These are phyloP conservation scores for Calonectria hongkongensis DNA, from an alignment of 2,329 filamentous ascomycete species.

Conservation along the genomic window DNA sequence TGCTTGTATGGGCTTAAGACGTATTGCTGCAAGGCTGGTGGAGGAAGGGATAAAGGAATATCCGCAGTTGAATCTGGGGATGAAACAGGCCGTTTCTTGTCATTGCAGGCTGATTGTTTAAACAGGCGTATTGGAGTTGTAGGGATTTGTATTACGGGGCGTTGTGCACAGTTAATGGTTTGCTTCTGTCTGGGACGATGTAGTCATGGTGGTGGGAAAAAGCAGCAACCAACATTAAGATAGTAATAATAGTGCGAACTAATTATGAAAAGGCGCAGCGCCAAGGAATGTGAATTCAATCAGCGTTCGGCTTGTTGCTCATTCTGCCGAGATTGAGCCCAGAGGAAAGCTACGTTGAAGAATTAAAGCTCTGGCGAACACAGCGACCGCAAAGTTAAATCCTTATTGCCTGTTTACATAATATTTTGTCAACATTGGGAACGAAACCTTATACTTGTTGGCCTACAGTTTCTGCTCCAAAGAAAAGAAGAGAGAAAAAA, in stretches of 20 bases:
- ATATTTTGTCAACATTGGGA: constrained; percentile 3
- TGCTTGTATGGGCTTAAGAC: background rate
- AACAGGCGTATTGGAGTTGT: constrained; percentile 29
- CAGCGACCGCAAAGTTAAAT: background rate
- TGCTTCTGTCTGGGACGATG: background rate
- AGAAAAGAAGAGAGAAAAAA: background rate
- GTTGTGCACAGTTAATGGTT: constrained; percentile 9
- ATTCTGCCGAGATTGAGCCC: background rate
- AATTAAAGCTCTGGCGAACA: constrained; percentile 4
- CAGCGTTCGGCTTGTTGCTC: background rate
- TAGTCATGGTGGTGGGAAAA: background rate
- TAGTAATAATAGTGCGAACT: constrained; percentile 19
- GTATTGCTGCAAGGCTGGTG: constrained; percentile 17
- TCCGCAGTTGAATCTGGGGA: constrained; percentile 38
- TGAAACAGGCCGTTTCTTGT: constrained; percentile 6
- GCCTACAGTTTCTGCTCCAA: too few relatives aligned
- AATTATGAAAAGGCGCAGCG: background rate
- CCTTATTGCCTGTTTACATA: constrained; percentile 9
- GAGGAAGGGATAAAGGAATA: constrained; percentile 51
- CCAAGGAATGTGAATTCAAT: background rate
- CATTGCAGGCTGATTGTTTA: constrained; percentile 30
- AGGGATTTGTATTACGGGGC: constrained; percentile 10
- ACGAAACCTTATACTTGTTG: too few relatives aligned
- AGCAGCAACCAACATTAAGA: background rate
- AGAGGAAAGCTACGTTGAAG: background rate